These are phyloP conservation scores for Coix lacrymajobi DNA, from an alignment of 176 grass and related monocot species.

Conservation along the genomic window DNA sequence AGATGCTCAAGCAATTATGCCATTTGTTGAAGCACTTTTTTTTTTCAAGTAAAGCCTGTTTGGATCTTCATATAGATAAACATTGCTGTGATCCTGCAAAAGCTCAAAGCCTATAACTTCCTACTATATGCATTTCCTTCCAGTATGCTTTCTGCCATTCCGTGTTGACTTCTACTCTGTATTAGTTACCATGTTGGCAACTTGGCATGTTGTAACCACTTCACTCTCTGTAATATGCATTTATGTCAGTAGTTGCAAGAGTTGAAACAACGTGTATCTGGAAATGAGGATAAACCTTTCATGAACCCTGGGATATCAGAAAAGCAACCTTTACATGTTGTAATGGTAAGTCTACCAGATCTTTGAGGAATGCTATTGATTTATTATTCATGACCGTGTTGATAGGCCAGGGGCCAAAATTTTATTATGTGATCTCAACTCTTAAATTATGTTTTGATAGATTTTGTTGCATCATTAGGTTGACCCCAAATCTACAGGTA, in stretches of 20 bases:
- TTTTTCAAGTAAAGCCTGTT: background rate
- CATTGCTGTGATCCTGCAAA: conserved; percentile 1
- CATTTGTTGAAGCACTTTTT: background rate
- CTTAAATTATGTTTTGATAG: conserved; percentile 9
- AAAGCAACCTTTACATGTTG: conserved; percentile 95
- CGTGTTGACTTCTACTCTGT: background rate
- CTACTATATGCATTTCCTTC: background rate
- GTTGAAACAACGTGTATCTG: conserved; percentile 83
- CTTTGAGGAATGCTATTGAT: background rate
- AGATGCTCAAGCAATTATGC: background rate
- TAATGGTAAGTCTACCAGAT: conserved; percentile 62
- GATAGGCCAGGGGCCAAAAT: background rate
- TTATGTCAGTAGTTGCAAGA: conserved; percentile 98
- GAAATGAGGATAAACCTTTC: conserved; percentile 71
- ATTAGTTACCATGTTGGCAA: background rate
- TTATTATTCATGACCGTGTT: background rate
- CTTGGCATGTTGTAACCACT: conserved; percentile 1
- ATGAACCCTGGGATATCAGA: conserved; percentile 92
- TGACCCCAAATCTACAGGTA: conserved; percentile 87
- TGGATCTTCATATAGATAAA: background rate
- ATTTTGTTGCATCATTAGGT: conserved; percentile 60
- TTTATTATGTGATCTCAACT: conserved; percentile 12
- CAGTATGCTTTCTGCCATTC: background rate
- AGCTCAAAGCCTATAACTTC: background rate
- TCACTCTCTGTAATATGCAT: conserved; percentile 39